phyloP scores from a whole-genome alignment of 208 protist genomes.

The Leishmania amazonensis region DNA sequence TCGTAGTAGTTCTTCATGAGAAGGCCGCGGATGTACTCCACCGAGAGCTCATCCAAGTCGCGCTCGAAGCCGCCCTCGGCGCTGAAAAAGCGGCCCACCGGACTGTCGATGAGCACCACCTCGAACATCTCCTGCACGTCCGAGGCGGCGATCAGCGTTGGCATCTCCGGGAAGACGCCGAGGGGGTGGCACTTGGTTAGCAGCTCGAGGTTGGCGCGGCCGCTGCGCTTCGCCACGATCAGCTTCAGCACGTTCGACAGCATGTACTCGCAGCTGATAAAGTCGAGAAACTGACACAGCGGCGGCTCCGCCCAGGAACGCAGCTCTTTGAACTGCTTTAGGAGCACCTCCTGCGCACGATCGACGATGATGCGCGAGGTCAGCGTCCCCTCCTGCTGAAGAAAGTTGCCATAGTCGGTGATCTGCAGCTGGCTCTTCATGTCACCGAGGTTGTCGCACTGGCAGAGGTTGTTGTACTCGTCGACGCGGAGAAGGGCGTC shows the following conservation, averaged over 20 bases:
- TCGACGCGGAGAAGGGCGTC: conserved; percentile 91
- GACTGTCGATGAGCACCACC: conserved; percentile 97
- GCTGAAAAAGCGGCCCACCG: conserved; percentile 92
- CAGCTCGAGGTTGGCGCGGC: conserved; percentile 82
- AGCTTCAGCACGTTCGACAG: conserved; percentile 95
- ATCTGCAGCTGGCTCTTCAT: conserved; percentile 97
- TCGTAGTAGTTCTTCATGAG: conserved; percentile 99
- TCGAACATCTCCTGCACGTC: conserved; percentile 97
- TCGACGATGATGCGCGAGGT: conserved; percentile 92
- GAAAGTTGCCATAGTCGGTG: conserved; percentile 98
- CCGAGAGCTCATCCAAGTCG: conserved; percentile 93
- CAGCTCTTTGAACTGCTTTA: conserved; percentile 97
- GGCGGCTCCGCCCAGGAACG: conserved; percentile 94
- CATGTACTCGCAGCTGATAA: conserved; percentile 99
- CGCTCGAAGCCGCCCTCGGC: conserved; percentile 76
- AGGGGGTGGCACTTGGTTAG: conserved; percentile 98
- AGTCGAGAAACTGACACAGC: conserved; percentile 98
- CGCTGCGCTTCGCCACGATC: conserved; percentile 87
- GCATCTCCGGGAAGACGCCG: conserved; percentile 96
- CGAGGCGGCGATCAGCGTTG: conserved; percentile 89
- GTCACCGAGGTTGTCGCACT: conserved; percentile 98
- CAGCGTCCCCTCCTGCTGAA: conserved; percentile 95
- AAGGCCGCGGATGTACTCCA: conserved; percentile 98
- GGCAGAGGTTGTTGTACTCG: conserved; percentile 98
- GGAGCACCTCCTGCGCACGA: conserved; percentile 94